phyloP scores from a whole-genome alignment of 768 basidiomycete genomes.

The Cystobasidium onofrii region DNA sequence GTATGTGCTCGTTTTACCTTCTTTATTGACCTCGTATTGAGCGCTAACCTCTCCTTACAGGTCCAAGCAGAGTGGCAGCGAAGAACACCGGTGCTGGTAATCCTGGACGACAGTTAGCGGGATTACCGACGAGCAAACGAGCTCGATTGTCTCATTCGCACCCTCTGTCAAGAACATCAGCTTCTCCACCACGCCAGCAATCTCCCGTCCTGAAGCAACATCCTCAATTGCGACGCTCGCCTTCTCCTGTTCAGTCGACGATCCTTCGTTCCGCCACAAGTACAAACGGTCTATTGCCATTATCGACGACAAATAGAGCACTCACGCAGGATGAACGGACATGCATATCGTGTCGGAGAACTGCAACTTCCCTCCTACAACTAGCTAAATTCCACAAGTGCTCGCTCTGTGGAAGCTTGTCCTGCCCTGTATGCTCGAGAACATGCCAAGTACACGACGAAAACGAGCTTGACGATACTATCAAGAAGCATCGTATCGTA shows the following conservation, averaged over 20 bases:
- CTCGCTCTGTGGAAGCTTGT: neutral
- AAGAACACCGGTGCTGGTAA: neutral
- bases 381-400: neutral
- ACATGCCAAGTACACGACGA: neutral
- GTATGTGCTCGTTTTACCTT: neutral
- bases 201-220: neutral
- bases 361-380: neutral
- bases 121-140: neutral
- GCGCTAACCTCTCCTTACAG: neutral
- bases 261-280: neutral
- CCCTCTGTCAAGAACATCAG: neutral
- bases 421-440: neutral
- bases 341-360: neutral
- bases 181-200: neutral
- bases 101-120: neutral
- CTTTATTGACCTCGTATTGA: neutral
- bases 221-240: neutral
- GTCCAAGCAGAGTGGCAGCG: neutral
- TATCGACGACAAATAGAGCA: neutral
- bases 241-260: neutral
- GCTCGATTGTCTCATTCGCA: neutral
- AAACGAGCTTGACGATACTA: neutral
- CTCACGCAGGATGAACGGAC: neutral
- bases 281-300: neutral
- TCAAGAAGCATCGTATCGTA: neutral